Base-by-base conservation (phyloP, 768 basidiomycete species). In the Amanita thiersii region DNA sequence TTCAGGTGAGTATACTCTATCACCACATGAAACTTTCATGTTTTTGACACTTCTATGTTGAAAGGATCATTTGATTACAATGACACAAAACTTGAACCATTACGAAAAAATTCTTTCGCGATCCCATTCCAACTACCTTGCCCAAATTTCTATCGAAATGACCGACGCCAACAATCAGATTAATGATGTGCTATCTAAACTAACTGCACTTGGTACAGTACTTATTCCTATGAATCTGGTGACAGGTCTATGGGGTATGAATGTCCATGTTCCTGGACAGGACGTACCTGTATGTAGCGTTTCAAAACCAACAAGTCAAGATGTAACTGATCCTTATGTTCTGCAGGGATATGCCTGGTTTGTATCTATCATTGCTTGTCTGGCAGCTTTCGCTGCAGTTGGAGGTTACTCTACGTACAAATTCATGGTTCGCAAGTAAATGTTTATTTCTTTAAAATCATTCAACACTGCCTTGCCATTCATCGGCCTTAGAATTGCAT, bases 101-200 rank as follows among this genome's bases (percentile, higher is more conserved):
- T 99, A 98, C 69, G 96, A 99, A 59, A 99, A 98, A 71, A 98
- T 99, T 56, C 72, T 99, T 6, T 98, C 94, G 3, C 83, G 96
- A 29, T 97, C 94, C 29, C 96, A 99, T 62, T 97, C 93, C 26
- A 99, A 99, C 59, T 99, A 99, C 65, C 82, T 99, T 38, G 96
- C 96, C 1, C 96, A 98, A 56, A 99, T 99, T 52, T 96, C 92
- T 31, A 98, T 99, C 63, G 96, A 98, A 68, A 99, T 98, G 94
- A 94, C 91, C 25, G 93, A 97, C 54, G 96, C 96, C 30, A 99
- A 99, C 65, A 99, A 99, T 61, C 92, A 98, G 67, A 99, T 98
- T 68, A 99, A 99, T 64, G 92, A 98, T 56, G 96, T 99, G 2
- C 77, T 98, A 4, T 90, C 88, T 3, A 97, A 97, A 68, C 70